Evolutionary conservation across 441 rosid genomes (phyloP).

Genomic region (Gossypium laxum): DNA sequence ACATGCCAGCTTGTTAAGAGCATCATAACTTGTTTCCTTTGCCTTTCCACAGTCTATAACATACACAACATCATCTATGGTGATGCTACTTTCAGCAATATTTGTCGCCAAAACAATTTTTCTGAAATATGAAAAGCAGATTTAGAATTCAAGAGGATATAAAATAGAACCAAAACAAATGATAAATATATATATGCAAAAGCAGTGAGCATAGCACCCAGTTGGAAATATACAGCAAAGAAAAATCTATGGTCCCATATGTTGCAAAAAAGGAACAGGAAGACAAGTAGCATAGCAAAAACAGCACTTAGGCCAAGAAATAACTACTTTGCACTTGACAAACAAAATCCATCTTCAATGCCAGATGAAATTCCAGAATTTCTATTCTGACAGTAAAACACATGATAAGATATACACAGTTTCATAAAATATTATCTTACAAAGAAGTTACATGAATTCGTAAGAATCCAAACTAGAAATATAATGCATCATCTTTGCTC

Average conservation of each 20-base stretch:
- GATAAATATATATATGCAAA: neutral
- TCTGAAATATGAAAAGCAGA: conserved; percentile 32
- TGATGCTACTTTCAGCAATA: conserved; percentile 93
- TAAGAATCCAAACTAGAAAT: neutral
- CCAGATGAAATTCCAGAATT: neutral
- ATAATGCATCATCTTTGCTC: neutral
- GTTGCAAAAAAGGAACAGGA: neutral
- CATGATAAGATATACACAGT: neutral
- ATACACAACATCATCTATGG: conserved; percentile 89
- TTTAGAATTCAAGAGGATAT: neutral
- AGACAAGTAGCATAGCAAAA: neutral
- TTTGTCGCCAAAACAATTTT: conserved; percentile 92
- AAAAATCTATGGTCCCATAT: neutral
- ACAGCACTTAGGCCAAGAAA: neutral
- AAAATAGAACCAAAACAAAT: neutral
- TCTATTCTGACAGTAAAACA: neutral
- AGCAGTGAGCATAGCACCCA: neutral
- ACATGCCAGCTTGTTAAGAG: conserved; percentile 88
- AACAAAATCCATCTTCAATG: neutral
- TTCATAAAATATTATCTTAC: neutral
- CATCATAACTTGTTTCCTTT: conserved; percentile 94
- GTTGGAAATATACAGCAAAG: neutral
- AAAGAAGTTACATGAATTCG: neutral
- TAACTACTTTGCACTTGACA: neutral
- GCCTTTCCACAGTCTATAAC: conserved; percentile 94